Conservation (phyloP, 768 basidiomycete species). For the Tubosaeta brunneosetosa region DNA sequence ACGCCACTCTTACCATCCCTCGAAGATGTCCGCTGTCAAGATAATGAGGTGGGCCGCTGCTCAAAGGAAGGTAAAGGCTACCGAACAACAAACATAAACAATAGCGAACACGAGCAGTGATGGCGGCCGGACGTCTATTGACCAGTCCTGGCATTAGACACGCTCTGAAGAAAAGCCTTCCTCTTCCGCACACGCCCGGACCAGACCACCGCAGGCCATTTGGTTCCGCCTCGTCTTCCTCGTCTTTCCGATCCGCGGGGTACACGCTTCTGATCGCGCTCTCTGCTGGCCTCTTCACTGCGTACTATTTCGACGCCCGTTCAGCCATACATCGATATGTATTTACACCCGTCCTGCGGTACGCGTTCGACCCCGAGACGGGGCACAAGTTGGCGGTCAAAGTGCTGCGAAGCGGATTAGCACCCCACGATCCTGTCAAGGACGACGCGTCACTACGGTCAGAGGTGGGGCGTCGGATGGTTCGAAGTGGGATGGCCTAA, state of each 20-base stretch:
- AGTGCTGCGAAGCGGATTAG: neutral
- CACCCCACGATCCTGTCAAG: constrained; percentile 63
- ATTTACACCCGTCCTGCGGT: too few relatives aligned
- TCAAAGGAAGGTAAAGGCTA: too few relatives aligned
- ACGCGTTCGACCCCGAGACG: too few relatives aligned
- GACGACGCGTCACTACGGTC: constrained; percentile 68
- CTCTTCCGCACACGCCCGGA: neutral
- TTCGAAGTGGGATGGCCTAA: neutral
- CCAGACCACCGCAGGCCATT: constrained; percentile 9
- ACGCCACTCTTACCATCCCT: constrained; percentile 10
- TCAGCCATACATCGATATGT: too few relatives aligned
- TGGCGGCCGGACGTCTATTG: constrained; percentile 9
- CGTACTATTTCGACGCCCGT: too few relatives aligned
- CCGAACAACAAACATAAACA: neutral
- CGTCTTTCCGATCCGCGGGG: too few relatives aligned
- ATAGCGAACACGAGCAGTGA: neutral
- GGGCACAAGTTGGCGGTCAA: too few relatives aligned
- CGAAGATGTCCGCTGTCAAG: too few relatives aligned
- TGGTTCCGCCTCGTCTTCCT: neutral
- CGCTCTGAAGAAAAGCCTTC: constrained; percentile 13
- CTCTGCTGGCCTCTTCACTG: too few relatives aligned
- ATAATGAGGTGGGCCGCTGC: too few relatives aligned
- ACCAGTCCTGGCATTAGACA: constrained; percentile 15
- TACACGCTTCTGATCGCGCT: too few relatives aligned
- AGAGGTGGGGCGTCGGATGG: constrained; percentile 46